phyloP scores from a whole-genome alignment of 1,284 basidiomycete species.

The Calocybe gambosa region DNA sequence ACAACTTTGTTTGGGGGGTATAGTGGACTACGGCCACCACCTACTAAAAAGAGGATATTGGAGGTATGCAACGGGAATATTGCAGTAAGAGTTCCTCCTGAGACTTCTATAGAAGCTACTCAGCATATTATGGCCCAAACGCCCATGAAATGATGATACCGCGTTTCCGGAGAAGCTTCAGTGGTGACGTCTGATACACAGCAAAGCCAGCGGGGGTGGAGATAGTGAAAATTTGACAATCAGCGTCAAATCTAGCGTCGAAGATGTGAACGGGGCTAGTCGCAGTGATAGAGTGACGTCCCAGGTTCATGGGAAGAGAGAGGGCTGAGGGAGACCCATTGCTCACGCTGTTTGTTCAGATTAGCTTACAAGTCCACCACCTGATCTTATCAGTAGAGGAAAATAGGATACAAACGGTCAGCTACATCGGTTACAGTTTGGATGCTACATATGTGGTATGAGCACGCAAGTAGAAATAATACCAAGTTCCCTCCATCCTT shows the following conservation, averaged over 20 bases:
- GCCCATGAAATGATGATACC: constrained; percentile 40
- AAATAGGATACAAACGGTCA: neutral
- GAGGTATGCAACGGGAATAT: constrained; percentile 79
- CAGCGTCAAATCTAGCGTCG: constrained; percentile 72
- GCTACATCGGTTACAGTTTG: neutral
- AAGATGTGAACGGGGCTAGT: constrained; percentile 73
- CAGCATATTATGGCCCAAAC: constrained; percentile 8
- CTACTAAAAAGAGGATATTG: constrained; percentile 84
- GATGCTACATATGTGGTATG: constrained; percentile 7
- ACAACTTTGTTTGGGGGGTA: constrained; percentile 95
- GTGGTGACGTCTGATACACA: constrained; percentile 76
- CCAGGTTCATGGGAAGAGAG: constrained; percentile 71
- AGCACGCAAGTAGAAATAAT: constrained; percentile 6
- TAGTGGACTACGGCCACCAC: constrained; percentile 84
- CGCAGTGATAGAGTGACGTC: constrained; percentile 79
- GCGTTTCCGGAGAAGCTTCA: constrained; percentile 73
- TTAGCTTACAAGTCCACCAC: too few relatives aligned
- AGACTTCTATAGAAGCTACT: constrained; percentile 46
- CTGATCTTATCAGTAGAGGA: too few relatives aligned
- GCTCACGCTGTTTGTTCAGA: constrained; percentile 17
- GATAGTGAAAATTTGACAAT: constrained; percentile 76
- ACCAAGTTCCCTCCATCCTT: constrained; percentile 3
- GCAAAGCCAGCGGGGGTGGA: constrained; percentile 84
- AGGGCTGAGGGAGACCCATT: constrained; percentile 8
- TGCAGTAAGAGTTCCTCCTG: constrained; percentile 73